A percentile compares a stretch with the other conserved stretches of the same genome.
Conservation (phyloP, 208 protist genomes). For the Trypanosoma theileri region DNA sequence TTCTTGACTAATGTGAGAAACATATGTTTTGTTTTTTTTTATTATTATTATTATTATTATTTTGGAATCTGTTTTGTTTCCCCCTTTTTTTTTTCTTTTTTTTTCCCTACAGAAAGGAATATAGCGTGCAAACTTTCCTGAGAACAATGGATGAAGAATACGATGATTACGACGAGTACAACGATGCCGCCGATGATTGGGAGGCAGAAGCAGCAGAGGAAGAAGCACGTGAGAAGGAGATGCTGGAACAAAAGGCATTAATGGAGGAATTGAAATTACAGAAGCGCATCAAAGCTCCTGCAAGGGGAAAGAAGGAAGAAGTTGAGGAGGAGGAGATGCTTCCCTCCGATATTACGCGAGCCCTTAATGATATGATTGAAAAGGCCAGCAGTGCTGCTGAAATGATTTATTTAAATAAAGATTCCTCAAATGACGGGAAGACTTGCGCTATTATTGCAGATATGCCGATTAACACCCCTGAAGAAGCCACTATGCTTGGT, state of each 20-base stretch:
- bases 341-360: conserved; percentile 47
- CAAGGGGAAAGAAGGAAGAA: conserved; percentile 50
- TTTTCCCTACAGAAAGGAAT: no score
- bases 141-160: conserved; percentile 11
- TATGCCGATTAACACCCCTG: conserved; percentile 29
- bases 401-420: conserved; percentile 22
- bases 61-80: no score
- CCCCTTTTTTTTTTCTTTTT: no score
- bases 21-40: no score
- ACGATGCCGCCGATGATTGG: conserved; percentile 87
- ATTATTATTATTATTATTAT: no score
- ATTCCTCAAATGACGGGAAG: conserved; percentile 3
- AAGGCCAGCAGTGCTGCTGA: conserved; percentile 50
- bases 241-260: conserved; percentile 40
- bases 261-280: conserved; percentile 44
- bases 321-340: conserved; percentile 37
- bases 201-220: conserved; percentile 67
- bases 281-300: conserved; percentile 68
- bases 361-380: conserved; percentile 57
- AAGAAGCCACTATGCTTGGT: conserved; percentile 46
- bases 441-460: conserved; percentile 40
- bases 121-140: no score
- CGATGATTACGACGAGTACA: conserved; percentile 56
- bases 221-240: conserved; percentile 52
- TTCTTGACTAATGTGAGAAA: neutral